phyloP scores from a whole-genome alignment of 2,329 filamentous ascomycete species.

The Arthrobotrys pseudoclavata region DNA sequence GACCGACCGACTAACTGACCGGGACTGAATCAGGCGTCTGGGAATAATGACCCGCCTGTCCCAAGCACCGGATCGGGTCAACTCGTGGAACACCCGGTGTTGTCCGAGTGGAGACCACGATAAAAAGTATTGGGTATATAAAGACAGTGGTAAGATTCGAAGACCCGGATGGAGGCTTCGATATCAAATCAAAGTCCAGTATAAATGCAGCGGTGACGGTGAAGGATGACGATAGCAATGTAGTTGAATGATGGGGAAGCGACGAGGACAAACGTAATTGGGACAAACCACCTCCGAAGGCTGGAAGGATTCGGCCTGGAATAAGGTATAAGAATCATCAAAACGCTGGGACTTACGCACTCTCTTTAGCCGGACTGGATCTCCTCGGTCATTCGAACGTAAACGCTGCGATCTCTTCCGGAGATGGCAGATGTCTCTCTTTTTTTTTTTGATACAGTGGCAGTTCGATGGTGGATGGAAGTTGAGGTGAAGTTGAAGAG shows the following conservation, averaged over 20 bases:
- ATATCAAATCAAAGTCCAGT: background rate
- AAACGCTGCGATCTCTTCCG: slow-evolving; percentile 26
- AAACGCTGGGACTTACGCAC: slow-evolving; percentile 26
- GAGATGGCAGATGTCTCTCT: slow-evolving; percentile 13
- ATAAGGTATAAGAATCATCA: background rate
- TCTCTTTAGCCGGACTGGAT: slow-evolving; percentile 6
- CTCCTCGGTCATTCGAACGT: slow-evolving; percentile 35
- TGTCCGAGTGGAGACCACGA: background rate
- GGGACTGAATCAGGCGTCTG: slow-evolving; percentile 44
- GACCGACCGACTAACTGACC: slow-evolving; percentile 18
- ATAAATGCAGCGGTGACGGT: background rate
- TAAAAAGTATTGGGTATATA: background rate
- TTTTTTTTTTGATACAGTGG: background rate
- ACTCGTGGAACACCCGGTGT: slow-evolving; percentile 20
- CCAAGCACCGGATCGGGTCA: slow-evolving; percentile 51
- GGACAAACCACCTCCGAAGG: slow-evolving; percentile 41
- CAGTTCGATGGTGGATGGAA: slow-evolving; percentile 3
- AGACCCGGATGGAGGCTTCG: background rate
- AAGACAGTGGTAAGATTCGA: too few species aligned
- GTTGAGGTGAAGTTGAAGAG: slow-evolving; percentile 1
- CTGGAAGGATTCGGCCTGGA: slow-evolving; percentile 11
- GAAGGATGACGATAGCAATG: background rate
- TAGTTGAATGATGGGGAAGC: background rate
- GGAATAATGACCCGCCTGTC: slow-evolving; percentile 47
- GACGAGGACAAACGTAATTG: slow-evolving; percentile 24